Percentiles rank a stretch among this genome's conserved stretches.
Conservation (phyloP, 1,284 basidiomycete species). For the Mycena citricolor region DNA sequence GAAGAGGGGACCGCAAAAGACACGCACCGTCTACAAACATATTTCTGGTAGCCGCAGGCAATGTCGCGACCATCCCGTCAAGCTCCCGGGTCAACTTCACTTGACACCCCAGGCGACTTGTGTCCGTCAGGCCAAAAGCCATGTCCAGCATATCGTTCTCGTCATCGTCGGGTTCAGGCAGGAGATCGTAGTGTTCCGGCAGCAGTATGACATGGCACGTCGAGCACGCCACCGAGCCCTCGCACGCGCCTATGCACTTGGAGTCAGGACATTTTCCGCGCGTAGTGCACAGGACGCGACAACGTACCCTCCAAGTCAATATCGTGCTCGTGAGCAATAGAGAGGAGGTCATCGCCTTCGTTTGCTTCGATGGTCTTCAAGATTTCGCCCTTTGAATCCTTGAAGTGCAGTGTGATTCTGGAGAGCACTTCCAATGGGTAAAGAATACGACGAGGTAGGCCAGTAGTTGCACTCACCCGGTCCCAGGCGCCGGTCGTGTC, state of each 20-base stretch:
- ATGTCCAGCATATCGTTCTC: slow-evolving; percentile 99
- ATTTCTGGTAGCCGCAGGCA: slow-evolving; percentile 94
- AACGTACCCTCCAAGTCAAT: slow-evolving; percentile 92
- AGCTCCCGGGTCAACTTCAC: slow-evolving; percentile 81
- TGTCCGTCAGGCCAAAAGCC: slow-evolving; percentile 96
- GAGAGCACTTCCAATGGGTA: slow-evolving; percentile 1
- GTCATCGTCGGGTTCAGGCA: slow-evolving; percentile 94
- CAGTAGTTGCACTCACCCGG: slow-evolving; percentile 57
- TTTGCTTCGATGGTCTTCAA: slow-evolving; percentile 91
- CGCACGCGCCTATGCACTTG: slow-evolving; percentile 96
- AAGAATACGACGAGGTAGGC: slow-evolving; percentile 8
- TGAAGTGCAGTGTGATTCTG: slow-evolving; percentile 88
- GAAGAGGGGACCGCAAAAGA: neutral
- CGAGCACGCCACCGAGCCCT: slow-evolving; percentile 95
- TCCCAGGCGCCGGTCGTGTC: slow-evolving; percentile 50
- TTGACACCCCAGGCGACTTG: slow-evolving; percentile 82
- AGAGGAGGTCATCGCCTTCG: slow-evolving; percentile 91
- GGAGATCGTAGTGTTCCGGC: slow-evolving; percentile 78
- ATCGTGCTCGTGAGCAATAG: slow-evolving; percentile 93
- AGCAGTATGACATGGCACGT: slow-evolving; percentile 95
- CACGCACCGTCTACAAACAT: slow-evolving; percentile 90
- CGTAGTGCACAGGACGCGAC: slow-evolving; percentile 2
- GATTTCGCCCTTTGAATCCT: slow-evolving; percentile 80
- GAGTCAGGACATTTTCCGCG: slow-evolving; percentile 5
- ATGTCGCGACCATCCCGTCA: slow-evolving; percentile 82